Conservation (phyloP, 2,329 filamentous ascomycete species). For the Paecilomyces sp. region DNA sequence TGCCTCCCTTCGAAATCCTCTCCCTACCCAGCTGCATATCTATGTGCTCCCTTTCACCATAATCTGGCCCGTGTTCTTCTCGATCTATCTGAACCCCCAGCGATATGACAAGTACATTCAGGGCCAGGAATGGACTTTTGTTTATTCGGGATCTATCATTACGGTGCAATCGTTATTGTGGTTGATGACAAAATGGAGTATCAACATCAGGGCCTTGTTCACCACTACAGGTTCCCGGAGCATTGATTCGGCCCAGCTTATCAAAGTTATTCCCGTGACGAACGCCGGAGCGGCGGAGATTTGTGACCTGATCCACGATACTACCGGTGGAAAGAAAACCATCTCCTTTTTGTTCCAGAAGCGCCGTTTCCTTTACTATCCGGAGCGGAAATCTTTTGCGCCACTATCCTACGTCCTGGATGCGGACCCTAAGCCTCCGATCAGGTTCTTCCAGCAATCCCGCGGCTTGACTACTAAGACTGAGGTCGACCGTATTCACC, state of each 20-base stretch:
- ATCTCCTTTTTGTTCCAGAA: slow-evolving; percentile 96
- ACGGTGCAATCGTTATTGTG: slow-evolving; percentile 83
- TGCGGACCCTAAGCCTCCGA: slow-evolving; percentile 68
- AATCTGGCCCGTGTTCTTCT: slow-evolving; percentile 85
- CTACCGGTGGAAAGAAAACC: slow-evolving; percentile 64
- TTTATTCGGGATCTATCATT: slow-evolving; percentile 83
- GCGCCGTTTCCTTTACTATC: slow-evolving; percentile 82
- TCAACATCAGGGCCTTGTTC: slow-evolving; percentile 75
- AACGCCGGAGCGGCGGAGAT: slow-evolving; percentile 90
- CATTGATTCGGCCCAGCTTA: slow-evolving; percentile 69
- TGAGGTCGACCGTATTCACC: slow-evolving; percentile 73
- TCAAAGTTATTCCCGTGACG: slow-evolving; percentile 84
- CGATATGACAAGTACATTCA: slow-evolving; percentile 87
- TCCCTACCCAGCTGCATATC: slow-evolving; percentile 71
- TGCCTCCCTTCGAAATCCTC: slow-evolving; percentile 80
- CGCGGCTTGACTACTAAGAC: slow-evolving; percentile 65
- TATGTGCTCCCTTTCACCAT: slow-evolving; percentile 93
- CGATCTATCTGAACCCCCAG: slow-evolving; percentile 74
- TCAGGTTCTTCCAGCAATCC: slow-evolving; percentile 72
- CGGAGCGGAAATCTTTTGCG: slow-evolving; percentile 65
- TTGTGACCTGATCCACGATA: slow-evolving; percentile 71
- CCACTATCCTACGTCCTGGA: slow-evolving; percentile 82
- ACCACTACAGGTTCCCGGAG: slow-evolving; percentile 65
- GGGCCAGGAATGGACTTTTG: slow-evolving; percentile 96
- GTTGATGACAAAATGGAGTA: slow-evolving; percentile 97